Conservation (phyloP, 257 asterid species). For the Solanum dulcamara region DNA sequence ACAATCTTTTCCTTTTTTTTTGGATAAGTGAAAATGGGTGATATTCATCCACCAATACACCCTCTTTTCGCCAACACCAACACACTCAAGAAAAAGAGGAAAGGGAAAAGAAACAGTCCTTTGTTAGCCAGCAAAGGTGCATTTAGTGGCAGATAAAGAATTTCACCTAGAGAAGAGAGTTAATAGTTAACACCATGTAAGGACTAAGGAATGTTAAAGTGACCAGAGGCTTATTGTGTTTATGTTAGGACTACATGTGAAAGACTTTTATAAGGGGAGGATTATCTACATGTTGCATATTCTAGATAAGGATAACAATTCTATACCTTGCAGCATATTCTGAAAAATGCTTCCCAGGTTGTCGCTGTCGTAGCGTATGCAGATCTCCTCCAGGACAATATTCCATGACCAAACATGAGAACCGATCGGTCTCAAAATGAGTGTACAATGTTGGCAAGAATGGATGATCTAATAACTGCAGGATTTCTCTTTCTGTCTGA, state of each 20-base stretch:
- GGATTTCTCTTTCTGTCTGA: constrained; percentile 44
- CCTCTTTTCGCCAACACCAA: not conserved
- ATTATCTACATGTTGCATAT: not conserved
- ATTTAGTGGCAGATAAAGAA: not conserved
- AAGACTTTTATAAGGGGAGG: not conserved
- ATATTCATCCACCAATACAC: not conserved
- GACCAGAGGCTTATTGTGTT: not conserved
- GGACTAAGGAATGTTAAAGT: not conserved
- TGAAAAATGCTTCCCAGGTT: constrained; percentile 47
- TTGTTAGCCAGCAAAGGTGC: not conserved
- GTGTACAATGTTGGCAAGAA: constrained; percentile 48
- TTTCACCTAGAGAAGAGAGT: not conserved
- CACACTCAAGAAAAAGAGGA: not conserved
- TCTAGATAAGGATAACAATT: not conserved
- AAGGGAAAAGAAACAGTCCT: not conserved
- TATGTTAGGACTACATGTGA: not conserved
- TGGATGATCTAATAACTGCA: constrained; percentile 50
- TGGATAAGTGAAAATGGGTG: not conserved
- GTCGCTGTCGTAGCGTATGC: constrained; percentile 39
- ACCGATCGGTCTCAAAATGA: constrained; percentile 47
- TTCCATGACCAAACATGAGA: constrained; percentile 48
- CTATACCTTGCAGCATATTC: constrained; percentile 49
- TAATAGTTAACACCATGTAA: not conserved
- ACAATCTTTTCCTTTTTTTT: not conserved
- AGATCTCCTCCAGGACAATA: constrained; percentile 55